Evolutionary conservation across 2,329 filamentous ascomycete species (phyloP).

Genomic region (Aspergillus novofumigatus): DNA sequence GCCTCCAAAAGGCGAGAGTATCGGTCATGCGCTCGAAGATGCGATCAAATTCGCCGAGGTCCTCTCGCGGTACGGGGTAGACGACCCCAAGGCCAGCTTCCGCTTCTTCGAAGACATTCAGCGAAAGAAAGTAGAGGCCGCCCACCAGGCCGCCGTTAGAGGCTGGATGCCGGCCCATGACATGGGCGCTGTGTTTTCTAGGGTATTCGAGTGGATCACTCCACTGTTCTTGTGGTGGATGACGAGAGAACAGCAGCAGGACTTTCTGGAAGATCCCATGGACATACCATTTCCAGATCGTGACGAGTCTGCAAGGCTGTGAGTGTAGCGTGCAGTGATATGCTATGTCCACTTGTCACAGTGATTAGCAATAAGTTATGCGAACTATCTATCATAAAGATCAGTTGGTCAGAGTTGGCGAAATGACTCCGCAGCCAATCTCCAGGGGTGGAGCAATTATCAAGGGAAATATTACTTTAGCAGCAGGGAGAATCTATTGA

Average conservation of each 20-base stretch:
- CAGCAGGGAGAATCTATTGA: constrained; percentile 9
- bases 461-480: constrained; percentile 7
- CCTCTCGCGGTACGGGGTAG: neutral
- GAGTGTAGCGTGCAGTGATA: neutral
- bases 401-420: neutral
- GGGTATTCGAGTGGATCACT: neutral
- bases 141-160: neutral
- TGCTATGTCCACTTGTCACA: neutral
- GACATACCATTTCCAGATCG: neutral
- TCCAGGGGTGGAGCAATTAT: neutral
- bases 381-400: neutral
- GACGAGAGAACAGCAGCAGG: neutral
- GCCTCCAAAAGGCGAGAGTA: neutral
- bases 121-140: neutral
- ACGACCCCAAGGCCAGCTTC: neutral
- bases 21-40: neutral
- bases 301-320: neutral
- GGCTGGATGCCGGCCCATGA: neutral
- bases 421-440: neutral
- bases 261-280: neutral
- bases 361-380: neutral
- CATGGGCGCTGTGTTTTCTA: neutral
- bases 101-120: neutral
- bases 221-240: neutral
- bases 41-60: neutral